phyloP scores from a whole-genome alignment of 192 early-diverging fungal genomes.

The Phycomyces nitens region DNA sequence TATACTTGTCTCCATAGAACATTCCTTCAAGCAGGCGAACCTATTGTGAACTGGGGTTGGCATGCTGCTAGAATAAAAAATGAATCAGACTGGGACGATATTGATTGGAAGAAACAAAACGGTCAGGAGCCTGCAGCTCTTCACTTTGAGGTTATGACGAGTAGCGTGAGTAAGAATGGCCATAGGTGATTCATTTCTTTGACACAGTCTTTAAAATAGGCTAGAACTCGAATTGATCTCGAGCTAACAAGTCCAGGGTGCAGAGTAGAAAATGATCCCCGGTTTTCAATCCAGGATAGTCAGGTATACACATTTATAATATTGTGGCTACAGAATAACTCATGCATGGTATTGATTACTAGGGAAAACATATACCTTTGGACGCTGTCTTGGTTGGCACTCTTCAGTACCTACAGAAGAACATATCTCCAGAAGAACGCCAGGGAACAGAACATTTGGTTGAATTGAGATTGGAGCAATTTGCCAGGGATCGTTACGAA shows the following conservation, averaged over 20 bases:
- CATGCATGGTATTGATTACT: too few relatives aligned
- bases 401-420: too few relatives aligned
- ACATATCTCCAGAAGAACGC: background rate
- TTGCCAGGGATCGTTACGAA: background rate
- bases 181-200: background rate
- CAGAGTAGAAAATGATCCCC: background rate
- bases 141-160: background rate
- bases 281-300: background rate
- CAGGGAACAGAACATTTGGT: background rate
- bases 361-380: too few relatives aligned
- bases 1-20: background rate
- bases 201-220: background rate
- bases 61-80: background rate
- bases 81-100: background rate
- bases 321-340: too few relatives aligned
- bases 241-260: background rate
- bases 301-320: background rate
- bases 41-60: background rate
- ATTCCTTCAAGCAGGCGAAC: background rate
- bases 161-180: background rate
- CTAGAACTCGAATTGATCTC: background rate
- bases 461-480: constrained; percentile 4
- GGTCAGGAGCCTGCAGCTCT: background rate
- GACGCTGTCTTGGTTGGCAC: too few relatives aligned
- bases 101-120: background rate